These are phyloP conservation scores for Wallacemonas collosoma DNA, from an alignment of 208 protist species.

Conservation along the genomic window DNA sequence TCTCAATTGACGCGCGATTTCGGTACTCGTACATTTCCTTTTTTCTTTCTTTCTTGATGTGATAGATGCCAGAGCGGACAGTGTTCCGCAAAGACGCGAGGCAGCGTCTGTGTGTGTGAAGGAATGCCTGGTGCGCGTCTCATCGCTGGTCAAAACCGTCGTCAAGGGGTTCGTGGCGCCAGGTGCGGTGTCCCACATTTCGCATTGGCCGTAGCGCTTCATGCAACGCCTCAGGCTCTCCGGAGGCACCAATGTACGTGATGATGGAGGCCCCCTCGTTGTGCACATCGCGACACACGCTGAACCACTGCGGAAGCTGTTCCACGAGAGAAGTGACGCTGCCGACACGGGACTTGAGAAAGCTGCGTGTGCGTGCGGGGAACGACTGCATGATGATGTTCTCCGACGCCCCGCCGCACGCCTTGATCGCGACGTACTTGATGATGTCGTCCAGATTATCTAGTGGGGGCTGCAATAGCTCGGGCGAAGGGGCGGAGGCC, in stretches of 20 bases:
- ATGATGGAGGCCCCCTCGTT: conserved; percentile 58
- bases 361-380: conserved; percentile 37
- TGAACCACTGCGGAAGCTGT: conserved; percentile 87
- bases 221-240: conserved; percentile 11
- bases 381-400: conserved; percentile 41
- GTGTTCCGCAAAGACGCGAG: too few relatives aligned
- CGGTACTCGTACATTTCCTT: too few relatives aligned
- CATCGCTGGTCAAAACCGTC: too few relatives aligned
- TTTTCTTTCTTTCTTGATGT: too few relatives aligned
- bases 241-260: conserved; percentile 66
- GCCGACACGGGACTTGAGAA: conserved; percentile 53
- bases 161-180: conserved; percentile 16
- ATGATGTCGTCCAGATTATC: conserved; percentile 45
- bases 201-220: conserved; percentile 21
- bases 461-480: conserved; percentile 46
- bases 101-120: too few relatives aligned
- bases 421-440: conserved; percentile 70
- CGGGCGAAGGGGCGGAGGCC: conserved; percentile 23
- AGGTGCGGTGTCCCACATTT: conserved; percentile 33
- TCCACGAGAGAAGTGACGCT: conserved; percentile 45
- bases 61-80: too few relatives aligned
- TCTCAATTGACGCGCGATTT: too few relatives aligned
- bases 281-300: conserved; percentile 45
- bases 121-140: too few relatives aligned
- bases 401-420: conserved; percentile 49